A percentile compares a stretch with the other conserved stretches of the same genome.
These are phyloP conservation scores for Suhomyces faveliae DNA, from an alignment of 805 yeast genomes.

Conservation along the genomic window DNA sequence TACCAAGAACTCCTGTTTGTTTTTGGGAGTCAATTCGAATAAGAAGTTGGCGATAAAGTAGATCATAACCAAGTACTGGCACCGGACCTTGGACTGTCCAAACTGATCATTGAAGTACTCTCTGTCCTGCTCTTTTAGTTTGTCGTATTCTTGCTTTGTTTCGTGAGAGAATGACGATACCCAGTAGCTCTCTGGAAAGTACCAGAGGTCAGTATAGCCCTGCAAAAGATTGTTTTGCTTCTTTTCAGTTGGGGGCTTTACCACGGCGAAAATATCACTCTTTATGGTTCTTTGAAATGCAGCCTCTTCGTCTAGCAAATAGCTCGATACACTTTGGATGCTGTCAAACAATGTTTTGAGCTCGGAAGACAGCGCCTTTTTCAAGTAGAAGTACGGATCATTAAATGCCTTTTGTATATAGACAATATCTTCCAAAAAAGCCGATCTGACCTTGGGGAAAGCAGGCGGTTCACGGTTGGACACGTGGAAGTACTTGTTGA, in stretches of 20 bases:
- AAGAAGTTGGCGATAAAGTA: slow-evolving; percentile 30
- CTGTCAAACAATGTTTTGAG: slow-evolving; percentile 23
- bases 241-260: slow-evolving; percentile 14
- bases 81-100: slow-evolving; percentile 26
- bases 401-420: slow-evolving; percentile 29
- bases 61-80: slow-evolving; percentile 29
- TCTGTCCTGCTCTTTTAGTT: slow-evolving; percentile 22
- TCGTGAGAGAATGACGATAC: slow-evolving; percentile 26
- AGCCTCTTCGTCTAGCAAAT: slow-evolving; percentile 31
- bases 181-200: slow-evolving; percentile 40
- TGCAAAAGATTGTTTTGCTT: slow-evolving; percentile 13
- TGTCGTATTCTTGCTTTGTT: slow-evolving; percentile 13
- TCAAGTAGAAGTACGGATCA: slow-evolving; percentile 35
- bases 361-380: slow-evolving; percentile 17
- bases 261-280: slow-evolving; percentile 17
- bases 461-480: slow-evolving; percentile 29
- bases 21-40: slow-evolving; percentile 24
- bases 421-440: slow-evolving; percentile 33
- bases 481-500: slow-evolving; percentile 37
- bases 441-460: slow-evolving; percentile 19
- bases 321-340: slow-evolving; percentile 25
- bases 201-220: slow-evolving; percentile 16
- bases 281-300: slow-evolving; percentile 14
- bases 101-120: slow-evolving; percentile 23
- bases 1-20: slow-evolving; percentile 22